Evolutionary conservation across 352 stramenopile genomes (phyloP), one percentile per base, ranked within the genome.

Genomic region (Phytophthora cactorum): DNA sequence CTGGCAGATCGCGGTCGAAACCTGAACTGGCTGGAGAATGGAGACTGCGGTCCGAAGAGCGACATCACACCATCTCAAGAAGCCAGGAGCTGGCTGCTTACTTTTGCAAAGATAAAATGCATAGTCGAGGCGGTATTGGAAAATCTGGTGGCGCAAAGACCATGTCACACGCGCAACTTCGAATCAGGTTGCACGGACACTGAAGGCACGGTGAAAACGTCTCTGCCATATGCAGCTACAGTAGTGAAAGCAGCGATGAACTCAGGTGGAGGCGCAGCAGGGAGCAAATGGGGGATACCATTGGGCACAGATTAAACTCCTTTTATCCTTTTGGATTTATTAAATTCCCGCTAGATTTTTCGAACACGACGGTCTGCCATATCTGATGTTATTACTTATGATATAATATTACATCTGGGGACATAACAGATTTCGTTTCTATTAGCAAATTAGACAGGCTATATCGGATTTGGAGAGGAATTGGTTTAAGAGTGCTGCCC

Each of bases 141-240:
- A 62, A 57, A 56, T 68, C 60, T 50, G 34, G 55, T 39, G 36
- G 47, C 41, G 41, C 41, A 58, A 32, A 39, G n/a, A 39, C 36
- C 52, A 22, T 72, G 64, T 72, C 64, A 72, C 64, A 72, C 64
- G 27, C 47, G 11, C 15, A 11, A 32, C 3, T 44, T 46, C 46
- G 52, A 67, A 60, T 41, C 59, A 68, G 44, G 63, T 36, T 73
- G 47, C 22, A 22, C 75, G 81, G 39, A 77, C 66, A 36, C 66
- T 50, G 55, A 43, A 38, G 22, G 22, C 22, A 22, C 22, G 22
- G 32, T 34, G 56, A 56, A 63, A 22, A 57, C 6, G 25, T 2
- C 17, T 4, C 5, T 22, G 28, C 14, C 47, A 54, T 15, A 43
- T 46, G 25, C n/a, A 57, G 22, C 22, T 22, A 22, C 22, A 22